Percentiles rank a stretch among this genome's conserved stretches.
Conservation (phyloP, 345 rosid genomes). For the Aethionema arabicum region DNA sequence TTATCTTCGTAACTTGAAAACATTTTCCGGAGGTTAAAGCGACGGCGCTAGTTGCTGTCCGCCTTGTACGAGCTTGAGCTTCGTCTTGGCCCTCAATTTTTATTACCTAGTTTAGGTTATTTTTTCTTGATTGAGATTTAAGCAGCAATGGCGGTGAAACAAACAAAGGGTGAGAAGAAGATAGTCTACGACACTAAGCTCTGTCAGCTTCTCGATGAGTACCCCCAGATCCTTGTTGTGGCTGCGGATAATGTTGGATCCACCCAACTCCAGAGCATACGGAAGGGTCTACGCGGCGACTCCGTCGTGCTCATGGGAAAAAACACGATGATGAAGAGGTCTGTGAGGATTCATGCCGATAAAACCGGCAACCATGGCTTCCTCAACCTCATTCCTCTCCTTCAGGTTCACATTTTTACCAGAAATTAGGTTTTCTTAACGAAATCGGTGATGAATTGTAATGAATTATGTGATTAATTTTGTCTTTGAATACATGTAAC, state of each 20-base stretch:
- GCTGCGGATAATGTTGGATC: constrained; percentile 95
- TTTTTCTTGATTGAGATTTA: background rate
- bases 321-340: constrained; percentile 96
- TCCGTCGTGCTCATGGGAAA: constrained; percentile 92
- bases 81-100: constrained; percentile 38
- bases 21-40: constrained; percentile 36
- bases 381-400: constrained; percentile 74
- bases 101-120: background rate
- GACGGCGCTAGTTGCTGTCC: constrained; percentile 41
- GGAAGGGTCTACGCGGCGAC: constrained; percentile 78
- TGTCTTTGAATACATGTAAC: background rate
- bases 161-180: constrained; percentile 82
- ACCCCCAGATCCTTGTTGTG: constrained; percentile 69
- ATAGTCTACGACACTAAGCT: constrained; percentile 74
- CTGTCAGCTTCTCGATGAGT: constrained; percentile 74
- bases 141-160: constrained; percentile 40
- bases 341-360: constrained; percentile 73
- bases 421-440: background rate
- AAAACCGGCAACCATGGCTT: constrained; percentile 59
- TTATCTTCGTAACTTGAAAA: background rate
- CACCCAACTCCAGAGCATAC: constrained; percentile 84
- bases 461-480: background rate
- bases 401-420: constrained; percentile 48
- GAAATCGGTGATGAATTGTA: background rate
- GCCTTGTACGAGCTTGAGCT: constrained; percentile 41